Conservation (phyloP, 2,329 filamentous ascomycete species). For the Penicillium nordicum region DNA sequence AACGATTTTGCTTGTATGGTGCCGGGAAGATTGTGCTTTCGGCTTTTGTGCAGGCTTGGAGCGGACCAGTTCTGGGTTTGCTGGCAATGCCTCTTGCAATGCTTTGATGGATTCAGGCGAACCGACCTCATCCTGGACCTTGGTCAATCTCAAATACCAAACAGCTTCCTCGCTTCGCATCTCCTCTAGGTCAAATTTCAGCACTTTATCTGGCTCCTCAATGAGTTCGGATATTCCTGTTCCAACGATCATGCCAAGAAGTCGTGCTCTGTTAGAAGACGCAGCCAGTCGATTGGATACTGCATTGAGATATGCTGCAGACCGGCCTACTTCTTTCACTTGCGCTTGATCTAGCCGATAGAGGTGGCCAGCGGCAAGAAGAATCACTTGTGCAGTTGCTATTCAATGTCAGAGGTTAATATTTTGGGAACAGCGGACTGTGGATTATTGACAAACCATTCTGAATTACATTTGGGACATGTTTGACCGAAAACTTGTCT, state of each 20-base stretch:
- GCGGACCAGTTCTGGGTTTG: conserved; percentile 13
- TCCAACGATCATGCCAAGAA: conserved; percentile 84
- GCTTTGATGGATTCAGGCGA: conserved; percentile 50
- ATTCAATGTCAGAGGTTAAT: conserved; percentile 20
- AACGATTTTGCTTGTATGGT: conserved; percentile 44
- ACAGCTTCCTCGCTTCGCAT: conserved; percentile 67
- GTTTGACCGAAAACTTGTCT: conserved; percentile 80
- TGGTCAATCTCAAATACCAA: conserved; percentile 68
- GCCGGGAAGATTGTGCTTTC: conserved; percentile 2
- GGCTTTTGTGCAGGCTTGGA: conserved; percentile 6
- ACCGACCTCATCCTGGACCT: conserved; percentile 62
- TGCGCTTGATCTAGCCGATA: conserved; percentile 63
- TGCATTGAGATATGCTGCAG: conserved; percentile 68
- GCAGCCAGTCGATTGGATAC: conserved; percentile 82
- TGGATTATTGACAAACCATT: conserved; percentile 54
- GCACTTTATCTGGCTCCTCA: conserved; percentile 64
- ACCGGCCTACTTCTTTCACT: conserved; percentile 66
- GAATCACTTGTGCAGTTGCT: conserved; percentile 76
- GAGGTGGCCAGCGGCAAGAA: conserved; percentile 74
- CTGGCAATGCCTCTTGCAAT: conserved; percentile 13
- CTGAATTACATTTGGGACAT: conserved; percentile 80
- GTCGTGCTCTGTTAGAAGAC: conserved; percentile 69
- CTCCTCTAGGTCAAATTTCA: conserved; percentile 83
- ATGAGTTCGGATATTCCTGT: conserved; percentile 65
- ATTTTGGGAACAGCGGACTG: background rate